Conservation (phyloP, 2,329 filamentous ascomycete species). For the Lachnellula subtilissima region DNA sequence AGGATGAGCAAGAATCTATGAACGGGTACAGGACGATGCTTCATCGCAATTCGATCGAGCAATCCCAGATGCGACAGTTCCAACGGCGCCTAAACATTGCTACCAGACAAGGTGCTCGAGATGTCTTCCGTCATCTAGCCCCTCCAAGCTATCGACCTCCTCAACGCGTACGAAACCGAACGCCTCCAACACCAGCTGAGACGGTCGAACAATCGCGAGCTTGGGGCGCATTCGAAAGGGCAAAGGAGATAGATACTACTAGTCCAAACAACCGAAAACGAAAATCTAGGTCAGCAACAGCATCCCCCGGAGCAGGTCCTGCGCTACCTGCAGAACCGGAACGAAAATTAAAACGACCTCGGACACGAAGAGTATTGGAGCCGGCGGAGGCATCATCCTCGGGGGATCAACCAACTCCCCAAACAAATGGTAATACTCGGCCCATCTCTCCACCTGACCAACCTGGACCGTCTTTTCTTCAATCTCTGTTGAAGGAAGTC, state of each 20-base stretch:
- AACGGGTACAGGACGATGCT: constrained; percentile 51
- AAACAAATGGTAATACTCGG: constrained; percentile 20
- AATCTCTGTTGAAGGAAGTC: constrained; percentile 82
- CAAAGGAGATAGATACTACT: constrained; percentile 60
- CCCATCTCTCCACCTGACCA: constrained; percentile 18
- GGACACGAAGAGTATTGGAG: constrained; percentile 64
- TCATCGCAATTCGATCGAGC: constrained; percentile 44
- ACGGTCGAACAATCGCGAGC: constrained; percentile 73
- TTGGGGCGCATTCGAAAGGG: constrained; percentile 88
- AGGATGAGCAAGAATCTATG: constrained; percentile 48
- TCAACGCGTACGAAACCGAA: constrained; percentile 49
- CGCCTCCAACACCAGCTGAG: constrained; percentile 55
- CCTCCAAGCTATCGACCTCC: constrained; percentile 31
- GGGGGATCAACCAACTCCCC: constrained; percentile 34
- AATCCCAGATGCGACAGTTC: constrained; percentile 65
- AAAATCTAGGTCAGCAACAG: constrained; percentile 64
- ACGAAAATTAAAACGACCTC: constrained; percentile 80
- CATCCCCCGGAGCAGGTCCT: constrained; percentile 61
- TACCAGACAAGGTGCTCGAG: constrained; percentile 68
- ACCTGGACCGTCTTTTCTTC: constrained; percentile 70
- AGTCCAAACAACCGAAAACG: constrained; percentile 61
- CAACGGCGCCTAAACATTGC: constrained; percentile 80
- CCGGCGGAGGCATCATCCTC: constrained; percentile 38
- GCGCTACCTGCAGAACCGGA: constrained; percentile 60
- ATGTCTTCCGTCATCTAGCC: constrained; percentile 66